Conservation (phyloP, 495 filamentous ascomycete genomes). For the Alectoria sarmentosa region DNA sequence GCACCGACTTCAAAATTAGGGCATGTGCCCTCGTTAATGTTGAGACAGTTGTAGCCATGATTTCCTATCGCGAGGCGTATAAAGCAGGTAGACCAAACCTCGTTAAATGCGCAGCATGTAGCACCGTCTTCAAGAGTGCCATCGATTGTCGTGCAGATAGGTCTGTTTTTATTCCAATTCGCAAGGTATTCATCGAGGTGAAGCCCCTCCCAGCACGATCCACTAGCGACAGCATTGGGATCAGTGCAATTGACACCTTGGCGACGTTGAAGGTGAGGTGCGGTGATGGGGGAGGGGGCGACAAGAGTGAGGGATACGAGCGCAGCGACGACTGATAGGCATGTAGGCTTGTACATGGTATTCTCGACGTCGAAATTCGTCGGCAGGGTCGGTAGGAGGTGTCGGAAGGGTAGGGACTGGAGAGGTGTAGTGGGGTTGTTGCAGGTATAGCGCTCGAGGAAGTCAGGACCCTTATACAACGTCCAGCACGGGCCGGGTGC, state of each 20-base stretch:
- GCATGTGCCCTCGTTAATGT: constrained; percentile 6
- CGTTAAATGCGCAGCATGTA: background rate
- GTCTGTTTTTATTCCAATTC: background rate
- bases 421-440: background rate
- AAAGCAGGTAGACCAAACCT: constrained; percentile 12
- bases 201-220: constrained; percentile 1
- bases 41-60: constrained; percentile 2
- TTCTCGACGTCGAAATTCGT: background rate
- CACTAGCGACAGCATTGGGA: background rate
- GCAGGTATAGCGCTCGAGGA: background rate
- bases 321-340: background rate
- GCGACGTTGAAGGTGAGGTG: background rate
- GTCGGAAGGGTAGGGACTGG: background rate
- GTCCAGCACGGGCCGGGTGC: background rate
- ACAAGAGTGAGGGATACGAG: background rate
- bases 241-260: constrained; percentile 10
- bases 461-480: constrained; percentile 1
- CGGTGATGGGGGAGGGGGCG: background rate
- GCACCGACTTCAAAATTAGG: background rate
- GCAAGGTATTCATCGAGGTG: constrained; percentile 1
- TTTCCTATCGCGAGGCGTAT: constrained; percentile 1
- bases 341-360: background rate
- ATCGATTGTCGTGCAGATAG: background rate
- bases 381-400: background rate
- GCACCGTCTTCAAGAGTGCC: constrained; percentile 4